phyloP scores from a whole-genome alignment of 768 basidiomycete species.

The Tylopilus intermedius region DNA sequence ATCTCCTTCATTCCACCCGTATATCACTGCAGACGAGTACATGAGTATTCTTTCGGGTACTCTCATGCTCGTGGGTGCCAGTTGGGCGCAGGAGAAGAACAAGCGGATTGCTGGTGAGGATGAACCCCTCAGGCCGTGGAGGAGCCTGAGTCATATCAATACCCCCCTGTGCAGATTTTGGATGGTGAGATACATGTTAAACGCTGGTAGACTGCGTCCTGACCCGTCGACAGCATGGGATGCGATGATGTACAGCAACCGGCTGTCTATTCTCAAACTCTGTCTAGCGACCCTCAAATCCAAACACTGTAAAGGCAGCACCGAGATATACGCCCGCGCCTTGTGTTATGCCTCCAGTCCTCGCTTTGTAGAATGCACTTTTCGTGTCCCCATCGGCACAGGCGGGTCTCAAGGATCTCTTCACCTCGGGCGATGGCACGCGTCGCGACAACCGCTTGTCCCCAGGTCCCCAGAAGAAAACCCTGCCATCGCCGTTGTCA shows the following conservation, averaged over 20 bases:
- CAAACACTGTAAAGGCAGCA: conserved; percentile 81
- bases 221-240: conserved; percentile 63
- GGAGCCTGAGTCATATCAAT: conserved; percentile 75
- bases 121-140: conserved; percentile 29
- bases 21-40: conserved; percentile 42
- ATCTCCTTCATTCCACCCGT: conserved; percentile 31
- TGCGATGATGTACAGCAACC: conserved; percentile 82
- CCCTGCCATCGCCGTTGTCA: too few relatives aligned
- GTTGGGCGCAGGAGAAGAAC: conserved; percentile 54
- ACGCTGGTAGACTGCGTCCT: neutral
- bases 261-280: conserved; percentile 77
- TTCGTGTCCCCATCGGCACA: too few relatives aligned
- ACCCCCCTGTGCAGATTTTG: conserved; percentile 84
- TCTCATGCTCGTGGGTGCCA: too few relatives aligned
- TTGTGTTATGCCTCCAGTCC: too few relatives aligned
- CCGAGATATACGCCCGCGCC: conserved; percentile 43
- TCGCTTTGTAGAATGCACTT: too few relatives aligned
- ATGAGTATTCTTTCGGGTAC: too few relatives aligned
- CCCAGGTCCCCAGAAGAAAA: too few relatives aligned
- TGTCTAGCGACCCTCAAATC: conserved; percentile 84
- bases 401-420: too few relatives aligned
- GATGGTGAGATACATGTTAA: conserved; percentile 60
- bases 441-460: too few relatives aligned
- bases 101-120: conserved; percentile 40
- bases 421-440: too few relatives aligned